Evolutionary conservation across 1,139 yeast species (phyloP).

Genomic region (Spathaspora jeffriesii): DNA sequence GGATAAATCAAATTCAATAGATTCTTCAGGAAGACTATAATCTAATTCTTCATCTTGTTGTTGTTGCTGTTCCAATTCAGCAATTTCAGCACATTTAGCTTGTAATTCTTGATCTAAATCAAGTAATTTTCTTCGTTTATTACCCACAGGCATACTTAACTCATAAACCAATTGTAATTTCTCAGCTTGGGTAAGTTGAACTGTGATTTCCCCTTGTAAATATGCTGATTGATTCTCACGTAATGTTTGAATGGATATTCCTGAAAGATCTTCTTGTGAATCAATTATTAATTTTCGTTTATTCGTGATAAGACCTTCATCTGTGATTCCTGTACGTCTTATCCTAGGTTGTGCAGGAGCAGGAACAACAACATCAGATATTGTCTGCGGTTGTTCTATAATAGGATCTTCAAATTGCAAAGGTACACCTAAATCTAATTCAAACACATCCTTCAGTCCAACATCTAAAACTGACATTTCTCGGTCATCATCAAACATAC

Average conservation of each 20-base stretch:
- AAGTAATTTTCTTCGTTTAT: conserved; percentile 32
- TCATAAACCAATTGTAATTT: conserved; percentile 38
- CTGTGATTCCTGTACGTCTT: conserved; percentile 34
- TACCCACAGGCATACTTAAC: conserved; percentile 28
- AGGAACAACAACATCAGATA: conserved; percentile 12
- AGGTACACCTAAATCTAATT: conserved; percentile 29
- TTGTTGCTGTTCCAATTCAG: conserved; percentile 25
- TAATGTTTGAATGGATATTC: conserved; percentile 35
- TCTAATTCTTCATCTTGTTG: conserved; percentile 21
- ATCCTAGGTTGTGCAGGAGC: conserved; percentile 20
- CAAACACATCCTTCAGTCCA: conserved; percentile 21
- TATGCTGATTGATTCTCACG: conserved; percentile 28
- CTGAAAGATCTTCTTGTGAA: conserved; percentile 31
- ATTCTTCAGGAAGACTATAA: conserved; percentile 21
- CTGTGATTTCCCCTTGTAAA: conserved; percentile 20
- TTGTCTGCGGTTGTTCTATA: conserved; percentile 14
- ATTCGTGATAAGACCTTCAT: conserved; percentile 40
- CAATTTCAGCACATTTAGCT: conserved; percentile 29
- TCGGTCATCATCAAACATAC: conserved; percentile 12
- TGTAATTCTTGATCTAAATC: conserved; percentile 34
- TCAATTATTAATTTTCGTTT: conserved; percentile 42
- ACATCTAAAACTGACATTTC: conserved; percentile 25
- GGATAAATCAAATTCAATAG: conserved; percentile 41
- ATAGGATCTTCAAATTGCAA: conserved; percentile 22
- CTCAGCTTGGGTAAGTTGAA: conserved; percentile 31